A percentile compares a stretch with the other conserved stretches of the same genome.
These are phyloP conservation scores for Brassica cretica DNA, from an alignment of 345 rosid genomes.

Conservation along the genomic window DNA sequence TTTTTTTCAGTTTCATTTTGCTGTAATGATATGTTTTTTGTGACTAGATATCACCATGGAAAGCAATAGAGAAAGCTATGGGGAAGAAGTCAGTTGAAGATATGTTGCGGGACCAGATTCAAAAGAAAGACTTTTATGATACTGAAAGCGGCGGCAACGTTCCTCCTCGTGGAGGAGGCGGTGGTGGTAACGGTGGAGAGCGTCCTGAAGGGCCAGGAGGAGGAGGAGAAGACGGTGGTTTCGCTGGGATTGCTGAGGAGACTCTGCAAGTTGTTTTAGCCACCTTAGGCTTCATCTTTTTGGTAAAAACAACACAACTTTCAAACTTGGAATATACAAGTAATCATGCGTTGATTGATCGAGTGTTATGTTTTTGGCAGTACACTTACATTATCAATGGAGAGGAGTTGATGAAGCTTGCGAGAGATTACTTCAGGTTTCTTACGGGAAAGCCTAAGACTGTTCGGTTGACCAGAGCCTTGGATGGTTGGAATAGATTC, in stretches of 20 bases:
- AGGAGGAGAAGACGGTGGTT: slow-evolving; percentile 54
- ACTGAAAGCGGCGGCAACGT: slow-evolving; percentile 49
- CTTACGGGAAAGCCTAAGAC: slow-evolving; percentile 55
- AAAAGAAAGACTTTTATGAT: slow-evolving; percentile 54
- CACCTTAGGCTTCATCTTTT: slow-evolving; percentile 58
- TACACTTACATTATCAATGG: slow-evolving; percentile 67
- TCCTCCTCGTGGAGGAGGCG: slow-evolving; percentile 49
- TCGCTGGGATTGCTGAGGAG: slow-evolving; percentile 53
- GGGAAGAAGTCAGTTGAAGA: slow-evolving; percentile 63
- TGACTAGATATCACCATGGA: slow-evolving; percentile 61
- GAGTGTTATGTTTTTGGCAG: slow-evolving; percentile 39
- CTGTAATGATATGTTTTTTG: neutral
- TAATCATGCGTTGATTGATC: neutral
- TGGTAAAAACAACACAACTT: slow-evolving; percentile 44
- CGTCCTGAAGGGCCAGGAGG: slow-evolving; percentile 40
- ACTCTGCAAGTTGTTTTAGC: slow-evolving; percentile 67
- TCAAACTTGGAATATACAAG: neutral
- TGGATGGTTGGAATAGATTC: slow-evolving; percentile 51
- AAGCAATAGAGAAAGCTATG: slow-evolving; percentile 57
- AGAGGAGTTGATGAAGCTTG: slow-evolving; percentile 64
- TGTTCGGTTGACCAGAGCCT: slow-evolving; percentile 56
- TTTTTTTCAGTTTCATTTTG: neutral
- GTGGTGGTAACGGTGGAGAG: slow-evolving; percentile 43
- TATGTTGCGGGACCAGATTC: slow-evolving; percentile 60
- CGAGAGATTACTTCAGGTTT: slow-evolving; percentile 67